Conservation (phyloP, 2,329 filamentous ascomycete genomes). For the Teratosphaeria pseudoeucalypti region DNA sequence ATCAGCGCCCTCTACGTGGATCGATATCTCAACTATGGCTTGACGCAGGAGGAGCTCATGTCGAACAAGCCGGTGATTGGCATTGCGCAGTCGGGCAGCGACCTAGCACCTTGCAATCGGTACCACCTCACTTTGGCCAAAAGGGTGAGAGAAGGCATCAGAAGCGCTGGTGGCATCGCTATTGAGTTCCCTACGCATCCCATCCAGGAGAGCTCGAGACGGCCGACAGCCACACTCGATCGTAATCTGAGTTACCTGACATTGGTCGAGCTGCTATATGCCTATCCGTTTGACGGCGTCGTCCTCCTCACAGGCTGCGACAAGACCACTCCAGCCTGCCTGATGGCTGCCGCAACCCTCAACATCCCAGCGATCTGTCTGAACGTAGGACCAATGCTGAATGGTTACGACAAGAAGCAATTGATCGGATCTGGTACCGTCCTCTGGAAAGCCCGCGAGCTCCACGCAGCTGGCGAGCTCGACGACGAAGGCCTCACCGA, state of each 20-base stretch:
- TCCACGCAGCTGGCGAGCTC: conserved; percentile 20
- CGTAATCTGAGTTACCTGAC: conserved; percentile 20
- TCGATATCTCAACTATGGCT: conserved; percentile 21
- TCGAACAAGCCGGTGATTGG: conserved; percentile 22
- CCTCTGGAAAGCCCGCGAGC: conserved; percentile 21
- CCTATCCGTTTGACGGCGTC: conserved; percentile 23
- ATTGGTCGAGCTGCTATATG: conserved; percentile 22
- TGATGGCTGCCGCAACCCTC: conserved; percentile 24
- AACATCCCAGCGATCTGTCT: conserved; percentile 22
- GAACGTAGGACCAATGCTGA: conserved; percentile 24
- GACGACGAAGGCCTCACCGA: conserved; percentile 18
- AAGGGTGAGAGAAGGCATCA: conserved; percentile 21
- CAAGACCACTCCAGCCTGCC: conserved; percentile 22
- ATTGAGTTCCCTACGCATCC: conserved; percentile 24
- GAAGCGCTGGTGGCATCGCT: conserved; percentile 20
- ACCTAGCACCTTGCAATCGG: conserved; percentile 23
- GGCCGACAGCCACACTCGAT: conserved; percentile 22
- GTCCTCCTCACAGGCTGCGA: conserved; percentile 23
- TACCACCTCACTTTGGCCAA: conserved; percentile 20
- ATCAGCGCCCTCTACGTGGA: conserved; percentile 23
- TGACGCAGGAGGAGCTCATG: conserved; percentile 20
- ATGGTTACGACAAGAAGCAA: conserved; percentile 17
- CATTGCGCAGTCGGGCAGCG: conserved; percentile 21
- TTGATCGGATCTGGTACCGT: conserved; percentile 20
- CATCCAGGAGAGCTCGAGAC: conserved; percentile 19